Evolutionary conservation across 1,284 basidiomycete genomes (phyloP).

Genomic region (Leccinum subspadiceum): DNA sequence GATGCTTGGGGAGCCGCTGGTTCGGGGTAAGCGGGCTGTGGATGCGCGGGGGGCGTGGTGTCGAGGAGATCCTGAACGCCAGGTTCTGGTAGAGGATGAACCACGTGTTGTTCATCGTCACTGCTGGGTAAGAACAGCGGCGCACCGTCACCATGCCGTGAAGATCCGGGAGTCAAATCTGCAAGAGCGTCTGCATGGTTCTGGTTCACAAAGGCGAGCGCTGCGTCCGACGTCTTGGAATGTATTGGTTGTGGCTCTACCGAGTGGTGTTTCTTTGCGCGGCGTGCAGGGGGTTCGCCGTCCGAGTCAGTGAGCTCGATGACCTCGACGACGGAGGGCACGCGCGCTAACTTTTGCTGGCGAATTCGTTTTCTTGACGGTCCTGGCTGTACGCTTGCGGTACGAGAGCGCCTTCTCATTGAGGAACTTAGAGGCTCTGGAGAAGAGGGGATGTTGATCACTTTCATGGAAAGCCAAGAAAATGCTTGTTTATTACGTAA

Average conservation of each 20-base stretch:
- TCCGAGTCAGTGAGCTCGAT: constrained; percentile 34
- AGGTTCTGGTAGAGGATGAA: background rate
- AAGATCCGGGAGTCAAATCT: constrained; percentile 11
- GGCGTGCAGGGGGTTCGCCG: constrained; percentile 9
- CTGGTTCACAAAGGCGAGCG: constrained; percentile 8
- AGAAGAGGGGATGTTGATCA: constrained; percentile 30
- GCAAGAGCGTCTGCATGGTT: constrained; percentile 7
- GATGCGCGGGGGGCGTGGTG: background rate
- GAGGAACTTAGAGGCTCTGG: constrained; percentile 18
- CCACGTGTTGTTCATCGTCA: constrained; percentile 12
- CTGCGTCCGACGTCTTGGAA: background rate
- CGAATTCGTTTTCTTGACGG: constrained; percentile 18
- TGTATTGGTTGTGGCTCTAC: background rate
- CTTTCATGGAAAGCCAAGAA: constrained; percentile 9
- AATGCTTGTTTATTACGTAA: constrained; percentile 20
- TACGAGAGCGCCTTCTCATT: constrained; percentile 17
- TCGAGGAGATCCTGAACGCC: background rate
- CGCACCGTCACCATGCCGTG: background rate
- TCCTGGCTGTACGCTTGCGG: constrained; percentile 19
- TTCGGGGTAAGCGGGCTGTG: background rate
- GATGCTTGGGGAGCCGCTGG: constrained; percentile 1
- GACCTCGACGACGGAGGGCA: constrained; percentile 17
- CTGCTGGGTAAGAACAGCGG: constrained; percentile 24
- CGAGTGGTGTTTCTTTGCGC: background rate
- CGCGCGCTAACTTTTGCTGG: constrained; percentile 1